Evolutionary conservation across 176 grass and related monocot genomes (phyloP).

Genomic region (Sorghum bicolor): Sorghum_bicolor_NCBIv3 NC_012877.2:7558501-7559000

Average conservation of each 20-base stretch:
- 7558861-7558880: slow-evolving; percentile 12
- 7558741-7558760: background rate
- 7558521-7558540: slow-evolving; percentile 69
- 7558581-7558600: slow-evolving; percentile 13
- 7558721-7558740: background rate
- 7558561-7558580: slow-evolving; percentile 31
- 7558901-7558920: background rate
- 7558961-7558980: background rate
- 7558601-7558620: background rate
- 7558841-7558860: background rate
- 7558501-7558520: slow-evolving; percentile 70
- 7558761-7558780: background rate
- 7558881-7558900: background rate
- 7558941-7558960: background rate
- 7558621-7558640: background rate
- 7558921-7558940: background rate
- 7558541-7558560: slow-evolving; percentile 42
- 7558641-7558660: slow-evolving; percentile 3
- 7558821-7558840: too few relatives aligned
- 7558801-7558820: background rate
- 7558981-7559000: too few relatives aligned
- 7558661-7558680: background rate
- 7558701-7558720: too few relatives aligned
- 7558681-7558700: background rate
- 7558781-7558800: slow-evolving; percentile 9